A percentile compares a stretch with the other conserved stretches of the same genome.
These are phyloP conservation scores for Aureobasidium sp. DNA, from an alignment of 2,329 filamentous ascomycete species.

Conservation along the genomic window DNA sequence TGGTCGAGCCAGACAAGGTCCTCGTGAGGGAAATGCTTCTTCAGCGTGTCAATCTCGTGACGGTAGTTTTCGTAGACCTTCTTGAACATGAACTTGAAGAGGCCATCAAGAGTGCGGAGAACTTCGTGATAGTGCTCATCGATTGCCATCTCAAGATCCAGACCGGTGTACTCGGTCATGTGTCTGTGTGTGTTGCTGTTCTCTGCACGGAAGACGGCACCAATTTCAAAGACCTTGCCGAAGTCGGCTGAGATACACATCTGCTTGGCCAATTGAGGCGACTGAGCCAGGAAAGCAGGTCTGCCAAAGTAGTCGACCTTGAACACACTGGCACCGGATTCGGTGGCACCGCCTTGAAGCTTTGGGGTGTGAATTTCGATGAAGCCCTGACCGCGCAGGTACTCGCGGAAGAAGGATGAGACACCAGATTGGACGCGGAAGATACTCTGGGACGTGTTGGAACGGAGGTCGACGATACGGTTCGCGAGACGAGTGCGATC, in stretches of 20 bases:
- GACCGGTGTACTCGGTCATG: conserved; percentile 86
- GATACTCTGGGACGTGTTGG: conserved; percentile 78
- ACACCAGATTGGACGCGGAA: conserved; percentile 81
- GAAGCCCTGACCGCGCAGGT: conserved; percentile 69
- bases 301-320: conserved; percentile 86
- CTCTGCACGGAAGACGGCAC: conserved; percentile 85
- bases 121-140: conserved; percentile 86
- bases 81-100: conserved; percentile 73
- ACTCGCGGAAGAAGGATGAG: conserved; percentile 69
- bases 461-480: conserved; percentile 75
- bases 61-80: conserved; percentile 62
- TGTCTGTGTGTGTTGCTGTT: conserved; percentile 95
- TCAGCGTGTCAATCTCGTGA: conserved; percentile 70
- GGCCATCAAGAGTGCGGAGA: conserved; percentile 66
- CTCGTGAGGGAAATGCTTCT: conserved; percentile 76
- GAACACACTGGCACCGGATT: conserved; percentile 88
- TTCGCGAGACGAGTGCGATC: conserved; percentile 67
- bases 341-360: conserved; percentile 80
- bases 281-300: conserved; percentile 81
- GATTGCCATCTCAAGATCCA: conserved; percentile 90
- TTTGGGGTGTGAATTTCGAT: conserved; percentile 94
- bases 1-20: conserved; percentile 82
- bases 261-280: conserved; percentile 86
- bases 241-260: conserved; percentile 89
- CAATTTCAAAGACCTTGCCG: conserved; percentile 80